Percentiles rank a stretch among this genome's conserved stretches.
Conservation (phyloP, 2,329 filamentous ascomycete species). For the Ophiostoma perfectum region DNA sequence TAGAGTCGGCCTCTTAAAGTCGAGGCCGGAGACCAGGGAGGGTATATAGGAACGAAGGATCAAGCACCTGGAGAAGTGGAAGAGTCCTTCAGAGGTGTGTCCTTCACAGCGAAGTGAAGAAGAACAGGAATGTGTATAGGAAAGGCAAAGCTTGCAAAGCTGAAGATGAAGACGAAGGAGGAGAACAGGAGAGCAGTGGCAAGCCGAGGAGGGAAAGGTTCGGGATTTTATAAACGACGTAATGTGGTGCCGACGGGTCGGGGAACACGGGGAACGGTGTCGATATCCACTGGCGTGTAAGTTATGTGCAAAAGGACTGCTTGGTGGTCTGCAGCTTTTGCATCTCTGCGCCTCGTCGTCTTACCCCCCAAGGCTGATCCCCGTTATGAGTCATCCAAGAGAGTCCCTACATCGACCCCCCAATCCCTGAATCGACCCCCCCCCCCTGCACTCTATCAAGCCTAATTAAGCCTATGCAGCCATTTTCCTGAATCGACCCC, state of each 20-base stretch:
- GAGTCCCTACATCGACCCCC: no score
- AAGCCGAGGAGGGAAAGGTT: not conserved
- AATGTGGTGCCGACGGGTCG: not conserved
- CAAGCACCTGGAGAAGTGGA: not conserved
- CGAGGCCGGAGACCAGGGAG: slow-evolving; percentile 19
- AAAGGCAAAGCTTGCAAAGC: not conserved
- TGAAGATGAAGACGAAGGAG: not conserved
- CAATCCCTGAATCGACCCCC: no score
- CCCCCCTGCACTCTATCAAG: no score
- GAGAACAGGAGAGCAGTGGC: not conserved
- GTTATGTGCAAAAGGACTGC: not conserved
- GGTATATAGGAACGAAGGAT: not conserved
- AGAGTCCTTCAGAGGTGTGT: not conserved
- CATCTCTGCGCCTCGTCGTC: not conserved
- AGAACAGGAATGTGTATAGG: no score
- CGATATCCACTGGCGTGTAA: not conserved
- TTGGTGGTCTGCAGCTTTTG: no score
- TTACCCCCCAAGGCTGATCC: not conserved
- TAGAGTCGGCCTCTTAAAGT: slow-evolving; percentile 22
- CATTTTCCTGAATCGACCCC: no score
- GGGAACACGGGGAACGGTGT: not conserved
- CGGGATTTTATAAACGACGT: slow-evolving; percentile 1
- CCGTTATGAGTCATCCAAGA: not conserved
- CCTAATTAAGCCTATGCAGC: no score
- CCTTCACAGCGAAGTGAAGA: not conserved